Base-by-base conservation (phyloP, 306 rosid genomes). In the Bauhinia variegata region DNA sequence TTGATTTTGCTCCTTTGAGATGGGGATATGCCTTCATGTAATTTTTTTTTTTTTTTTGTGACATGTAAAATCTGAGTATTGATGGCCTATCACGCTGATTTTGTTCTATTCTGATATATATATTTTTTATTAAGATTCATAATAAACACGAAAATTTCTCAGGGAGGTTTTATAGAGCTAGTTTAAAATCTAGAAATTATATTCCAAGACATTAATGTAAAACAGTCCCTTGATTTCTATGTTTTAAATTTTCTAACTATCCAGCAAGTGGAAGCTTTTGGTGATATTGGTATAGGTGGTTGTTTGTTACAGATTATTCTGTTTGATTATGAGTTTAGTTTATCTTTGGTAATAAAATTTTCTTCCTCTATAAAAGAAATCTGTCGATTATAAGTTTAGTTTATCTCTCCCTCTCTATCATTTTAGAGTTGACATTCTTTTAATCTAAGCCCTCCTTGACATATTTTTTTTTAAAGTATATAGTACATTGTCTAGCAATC, bases 51-150 rank as follows among this genome's bases (percentile, higher is more conserved):
- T 23, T 23, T 23, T 23, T 23, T 1, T 23, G 28, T 23, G 28
- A 23, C 28, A 23, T 23, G 28, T 23, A 23, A 23, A 23, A 41
- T 43, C 55, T 55, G 60, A 43, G 38, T 23, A 43, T 60, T 49
- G 11, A 67, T 38, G 61, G 42, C 49, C 52, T 54, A 12, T 23
- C 54, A 51, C 43, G 60, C 6, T 34, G n/a, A 6, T 51, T 50
- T 23, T 23, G 28, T 23, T 23, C 28, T 23, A 23, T 23, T 23
- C 32, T 50, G 8, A 10, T 44, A 4, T 44, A 10, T 44, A 4
- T 44, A 44, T n/a, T 13, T 13, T 13, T 44, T n/a, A 5, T 11
- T 44, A 13, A n/a, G 6, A 13, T 13, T 43, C 3, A 3, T 3
- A 13, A 13, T 44, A 13, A 44, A 13, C 1, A 4, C 13, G n/a